Evolutionary conservation across 768 basidiomycete species (phyloP), one percentile per base, ranked within the genome.

Genomic region (Pleurotus eryngii): DNA sequence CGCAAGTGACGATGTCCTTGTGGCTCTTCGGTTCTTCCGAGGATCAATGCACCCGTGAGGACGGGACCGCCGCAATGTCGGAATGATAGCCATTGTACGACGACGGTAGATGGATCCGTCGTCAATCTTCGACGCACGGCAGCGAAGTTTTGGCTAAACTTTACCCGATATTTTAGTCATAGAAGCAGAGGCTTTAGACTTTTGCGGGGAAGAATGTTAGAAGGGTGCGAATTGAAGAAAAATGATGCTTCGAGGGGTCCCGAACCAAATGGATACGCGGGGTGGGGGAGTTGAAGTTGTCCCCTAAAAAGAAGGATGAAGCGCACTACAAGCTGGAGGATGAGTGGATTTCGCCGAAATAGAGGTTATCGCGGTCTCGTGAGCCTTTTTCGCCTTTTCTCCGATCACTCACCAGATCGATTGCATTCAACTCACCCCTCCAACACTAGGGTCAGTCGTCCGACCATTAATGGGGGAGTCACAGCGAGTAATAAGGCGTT

Each of bases 111-210:
- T 9, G 30, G 30, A 9, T 9, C 8, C 30, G 15, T 35, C 12
- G 3, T 12, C 22, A 37, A 38, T 8, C 26, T 14, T 22, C 12
- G 17, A 26, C 42, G 30, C 7, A 35, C 30, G 30, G 30, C 30
- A 35, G 51, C 51, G 51, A 54, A 15, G 51, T 40, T 54, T 54
- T 54, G 18, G 51, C 51, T 42, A 17, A 26, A 26, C 20, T 43
- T 54, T 54, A 39, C 43, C 51, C 51, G 51, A 54, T n/a, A 22
- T 15, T 51, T 14, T 12, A 5, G 22, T 35, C 11, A 11, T 8
- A 35, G 30, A 35, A 35, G 30, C 30, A 35, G 8, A 37, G n/a
- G 8, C 9, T 35, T 17, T 45, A 22, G 42, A 45, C 42, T 17
- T 45, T 6, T n/a, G n/a, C n/a, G 20, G 42, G n/a, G n/a, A n/a